Base-by-base conservation (phyloP, 257 asterid species). In the Thymus mandschuricus region DNA sequence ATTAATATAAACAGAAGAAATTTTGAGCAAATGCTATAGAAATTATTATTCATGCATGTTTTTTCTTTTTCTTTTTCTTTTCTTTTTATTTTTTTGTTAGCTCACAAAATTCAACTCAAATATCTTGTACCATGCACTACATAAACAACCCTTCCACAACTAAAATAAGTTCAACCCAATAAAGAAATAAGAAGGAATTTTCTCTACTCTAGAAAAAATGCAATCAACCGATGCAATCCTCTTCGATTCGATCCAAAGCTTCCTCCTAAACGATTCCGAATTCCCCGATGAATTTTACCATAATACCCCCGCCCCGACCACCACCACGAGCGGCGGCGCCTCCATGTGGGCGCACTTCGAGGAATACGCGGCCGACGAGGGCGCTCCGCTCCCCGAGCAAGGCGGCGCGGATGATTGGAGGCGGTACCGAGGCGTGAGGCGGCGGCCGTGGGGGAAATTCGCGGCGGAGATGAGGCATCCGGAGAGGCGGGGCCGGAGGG, bases 381-480 rank as follows among this genome's bases (percentile, higher is more conserved):
- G 9, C 31, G 21, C 21, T 21, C 21, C 21, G 21, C 21, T 21
- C 21, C 21, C 21, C 21, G 13, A 27, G 3, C 8, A 3, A 57
- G 13, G 43, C 4, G 63, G 27, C 21, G 21, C 2, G 6, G 41
- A 2, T 43, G 35, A 4, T 8, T 10, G 21, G 28, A 5, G 28
- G 10, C 33, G 85, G 69, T 83, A 79, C 64, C 70, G 80, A 0
- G 91, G 88, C 0, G 89, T 82, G 30, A 76, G 89, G 78, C 66
- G 87, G 77, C 67, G 84, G 38, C 81, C 84, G 8, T 80, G 81
- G 84, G 84, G 84, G 55, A 80, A 70, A 61, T 80, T 83, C 5
- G 83, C 86, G 10, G 88, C 86, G 58, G 91, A 86, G 75, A 86
- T 82, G 44, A 73, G 89, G 73, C 64, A 84, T 49, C 82, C 84